phyloP scores from a whole-genome alignment of 768 basidiomycete genomes.

The Stropharia rugosoannulata region DNA sequence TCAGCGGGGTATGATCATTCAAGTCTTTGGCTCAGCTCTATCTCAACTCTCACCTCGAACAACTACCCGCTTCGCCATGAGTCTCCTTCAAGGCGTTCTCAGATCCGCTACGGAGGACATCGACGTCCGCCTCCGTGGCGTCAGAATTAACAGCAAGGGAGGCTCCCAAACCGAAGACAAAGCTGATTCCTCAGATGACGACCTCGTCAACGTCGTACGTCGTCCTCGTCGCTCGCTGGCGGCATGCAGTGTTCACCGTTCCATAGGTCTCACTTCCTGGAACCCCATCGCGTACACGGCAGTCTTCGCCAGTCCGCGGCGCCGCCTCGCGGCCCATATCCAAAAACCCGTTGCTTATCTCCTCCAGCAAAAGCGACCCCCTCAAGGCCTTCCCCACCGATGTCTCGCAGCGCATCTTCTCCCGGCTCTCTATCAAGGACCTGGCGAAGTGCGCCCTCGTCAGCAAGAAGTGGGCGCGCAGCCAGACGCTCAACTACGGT shows the following conservation, averaged over 20 bases:
- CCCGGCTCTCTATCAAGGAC: conserved; percentile 56
- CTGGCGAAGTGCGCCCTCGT: conserved; percentile 80
- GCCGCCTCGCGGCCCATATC: conserved; percentile 45
- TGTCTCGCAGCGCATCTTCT: conserved; percentile 76
- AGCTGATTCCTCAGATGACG: conserved; percentile 60
- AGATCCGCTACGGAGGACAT: conserved; percentile 48
- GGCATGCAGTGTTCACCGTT: conserved; percentile 1
- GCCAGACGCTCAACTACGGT: conserved; percentile 93
- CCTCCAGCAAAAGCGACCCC: conserved; percentile 50
- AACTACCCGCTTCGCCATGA: conserved; percentile 35
- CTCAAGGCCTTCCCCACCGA: conserved; percentile 78
- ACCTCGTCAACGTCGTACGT: conserved; percentile 66
- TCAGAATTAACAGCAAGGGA: conserved; percentile 20
- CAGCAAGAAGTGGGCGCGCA: conserved; percentile 83
- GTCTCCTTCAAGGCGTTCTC: conserved; percentile 71
- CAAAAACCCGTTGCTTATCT: conserved; percentile 47
- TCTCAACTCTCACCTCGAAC: not conserved
- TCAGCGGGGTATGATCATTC: conserved; percentile 19
- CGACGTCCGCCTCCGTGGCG: conserved; percentile 32
- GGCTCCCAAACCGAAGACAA: conserved; percentile 31
- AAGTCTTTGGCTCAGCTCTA: not conserved
- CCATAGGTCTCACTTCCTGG: conserved; percentile 64
- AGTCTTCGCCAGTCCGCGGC: conserved; percentile 48
- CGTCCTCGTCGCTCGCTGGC: not conserved
- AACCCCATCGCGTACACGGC: conserved; percentile 65